Evolutionary conservation across 257 asterid genomes (phyloP).

Genomic region (Solanum dulcamara): DNA sequence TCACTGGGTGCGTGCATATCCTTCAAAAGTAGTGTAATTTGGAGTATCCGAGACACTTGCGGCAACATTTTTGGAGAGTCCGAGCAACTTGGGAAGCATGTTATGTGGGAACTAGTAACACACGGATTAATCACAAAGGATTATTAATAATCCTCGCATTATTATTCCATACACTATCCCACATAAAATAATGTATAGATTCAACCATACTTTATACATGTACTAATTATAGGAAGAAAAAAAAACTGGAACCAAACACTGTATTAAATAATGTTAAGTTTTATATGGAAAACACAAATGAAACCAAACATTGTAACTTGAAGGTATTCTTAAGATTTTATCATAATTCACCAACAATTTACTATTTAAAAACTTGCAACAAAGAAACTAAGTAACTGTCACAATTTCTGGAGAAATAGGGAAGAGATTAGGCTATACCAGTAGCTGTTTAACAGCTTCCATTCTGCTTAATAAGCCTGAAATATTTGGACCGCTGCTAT

Average conservation of each 20-base stretch:
- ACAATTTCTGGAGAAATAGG: not conserved
- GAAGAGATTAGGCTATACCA: constrained; percentile 22
- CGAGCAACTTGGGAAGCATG: no score
- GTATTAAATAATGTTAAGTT: not conserved
- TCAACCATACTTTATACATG: not conserved
- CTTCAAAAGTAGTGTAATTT: no score
- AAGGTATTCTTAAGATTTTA: not conserved
- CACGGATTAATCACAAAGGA: not conserved
- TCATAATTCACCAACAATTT: not conserved
- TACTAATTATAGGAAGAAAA: not conserved
- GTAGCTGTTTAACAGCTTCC: constrained; percentile 79
- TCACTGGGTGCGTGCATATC: no score
- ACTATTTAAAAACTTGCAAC: not conserved
- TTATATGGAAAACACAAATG: no score
- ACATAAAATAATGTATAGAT: not conserved
- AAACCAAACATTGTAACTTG: not conserved
- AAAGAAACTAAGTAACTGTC: not conserved
- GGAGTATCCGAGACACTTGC: no score
- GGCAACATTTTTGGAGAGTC: no score
- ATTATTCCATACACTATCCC: not conserved
- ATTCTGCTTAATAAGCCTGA: constrained; percentile 81
- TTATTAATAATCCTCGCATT: not conserved
- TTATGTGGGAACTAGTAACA: not conserved
- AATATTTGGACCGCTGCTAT: no score
- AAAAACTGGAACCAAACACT: not conserved